phyloP scores from a whole-genome alignment of 176 grass and related monocot genomes.

The Oryza australiensis region DNA sequence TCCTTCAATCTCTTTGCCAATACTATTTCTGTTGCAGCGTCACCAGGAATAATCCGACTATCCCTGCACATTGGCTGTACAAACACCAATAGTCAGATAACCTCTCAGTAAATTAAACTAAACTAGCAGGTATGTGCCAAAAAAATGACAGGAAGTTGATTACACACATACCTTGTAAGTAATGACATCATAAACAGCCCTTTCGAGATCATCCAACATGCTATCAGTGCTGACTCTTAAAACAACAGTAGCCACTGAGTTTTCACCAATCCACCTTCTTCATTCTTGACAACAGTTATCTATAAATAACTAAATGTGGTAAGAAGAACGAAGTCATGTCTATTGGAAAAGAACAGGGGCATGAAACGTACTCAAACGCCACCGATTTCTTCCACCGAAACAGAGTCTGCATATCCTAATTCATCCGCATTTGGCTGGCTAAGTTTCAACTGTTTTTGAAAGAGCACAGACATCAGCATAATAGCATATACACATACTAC shows the following conservation, averaged over 20 bases:
- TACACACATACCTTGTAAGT: slow-evolving; percentile 71
- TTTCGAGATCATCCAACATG: slow-evolving; percentile 93
- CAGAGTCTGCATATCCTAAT: slow-evolving; percentile 80
- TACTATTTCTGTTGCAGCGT: slow-evolving; percentile 85
- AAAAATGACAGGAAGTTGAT: not conserved
- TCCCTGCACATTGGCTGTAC: slow-evolving; percentile 91
- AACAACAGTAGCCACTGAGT: slow-evolving; percentile 78
- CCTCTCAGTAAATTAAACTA: not conserved
- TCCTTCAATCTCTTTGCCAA: slow-evolving; percentile 86
- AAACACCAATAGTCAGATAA: slow-evolving; percentile 23
- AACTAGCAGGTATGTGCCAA: not conserved
- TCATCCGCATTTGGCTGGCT: slow-evolving; percentile 71
- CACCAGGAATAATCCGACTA: slow-evolving; percentile 80
- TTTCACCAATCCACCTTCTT: slow-evolving; percentile 81
- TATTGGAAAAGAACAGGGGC: not conserved
- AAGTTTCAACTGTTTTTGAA: slow-evolving; percentile 80
- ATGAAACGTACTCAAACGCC: slow-evolving; percentile 58
- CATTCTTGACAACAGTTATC: slow-evolving; percentile 85
- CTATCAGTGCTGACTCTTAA: slow-evolving; percentile 87
- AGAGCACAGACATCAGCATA: not conserved
- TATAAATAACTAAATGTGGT: slow-evolving; percentile 21
- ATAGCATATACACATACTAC: slow-evolving; percentile 7
- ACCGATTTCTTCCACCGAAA: slow-evolving; percentile 89
- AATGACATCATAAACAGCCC: slow-evolving; percentile 93
- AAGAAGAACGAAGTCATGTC: slow-evolving; percentile 10